Conservation (phyloP, 352 stramenopile genomes). For the Salisapilia sapeloensis region DNA sequence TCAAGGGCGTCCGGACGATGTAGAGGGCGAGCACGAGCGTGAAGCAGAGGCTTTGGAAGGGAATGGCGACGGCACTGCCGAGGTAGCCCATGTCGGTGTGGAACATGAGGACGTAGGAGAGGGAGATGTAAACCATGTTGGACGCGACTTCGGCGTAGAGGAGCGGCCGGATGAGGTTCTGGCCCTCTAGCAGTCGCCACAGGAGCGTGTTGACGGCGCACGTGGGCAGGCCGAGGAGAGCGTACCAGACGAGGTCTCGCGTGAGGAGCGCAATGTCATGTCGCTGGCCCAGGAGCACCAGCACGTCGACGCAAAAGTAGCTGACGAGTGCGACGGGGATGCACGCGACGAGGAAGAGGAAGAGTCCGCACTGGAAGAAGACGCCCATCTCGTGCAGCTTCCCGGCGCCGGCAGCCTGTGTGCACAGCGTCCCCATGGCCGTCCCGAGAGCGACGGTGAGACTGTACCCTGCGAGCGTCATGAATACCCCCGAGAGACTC, state of each 20-base stretch:
- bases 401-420: constrained; percentile 14
- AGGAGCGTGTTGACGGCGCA: constrained; percentile 20
- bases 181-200: constrained; percentile 15
- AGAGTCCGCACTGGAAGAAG: constrained; percentile 12
- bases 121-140: constrained; percentile 16
- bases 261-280: constrained; percentile 9
- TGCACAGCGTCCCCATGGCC: constrained; percentile 27
- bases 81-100: constrained; percentile 14
- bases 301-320: constrained; percentile 9
- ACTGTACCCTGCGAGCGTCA: constrained; percentile 14
- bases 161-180: constrained; percentile 20
- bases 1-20: constrained; percentile 3
- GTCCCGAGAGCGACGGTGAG: constrained; percentile 12
- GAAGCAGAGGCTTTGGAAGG: too few species aligned
- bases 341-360: constrained; percentile 5
- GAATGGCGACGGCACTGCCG: constrained; percentile 13
- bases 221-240: constrained; percentile 17
- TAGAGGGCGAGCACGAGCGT: constrained; percentile 9
- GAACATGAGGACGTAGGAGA: constrained; percentile 19
- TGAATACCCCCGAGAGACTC: constrained; percentile 9
- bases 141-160: constrained; percentile 9
- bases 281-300: constrained; percentile 14
- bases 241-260: constrained; percentile 7
- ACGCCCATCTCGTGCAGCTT: constrained; percentile 16
- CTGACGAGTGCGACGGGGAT: too few species aligned